A percentile compares a stretch with the other conserved stretches of the same genome.
Conservation (phyloP, 208 protist genomes). For the Leishmania aethiopica region DNA sequence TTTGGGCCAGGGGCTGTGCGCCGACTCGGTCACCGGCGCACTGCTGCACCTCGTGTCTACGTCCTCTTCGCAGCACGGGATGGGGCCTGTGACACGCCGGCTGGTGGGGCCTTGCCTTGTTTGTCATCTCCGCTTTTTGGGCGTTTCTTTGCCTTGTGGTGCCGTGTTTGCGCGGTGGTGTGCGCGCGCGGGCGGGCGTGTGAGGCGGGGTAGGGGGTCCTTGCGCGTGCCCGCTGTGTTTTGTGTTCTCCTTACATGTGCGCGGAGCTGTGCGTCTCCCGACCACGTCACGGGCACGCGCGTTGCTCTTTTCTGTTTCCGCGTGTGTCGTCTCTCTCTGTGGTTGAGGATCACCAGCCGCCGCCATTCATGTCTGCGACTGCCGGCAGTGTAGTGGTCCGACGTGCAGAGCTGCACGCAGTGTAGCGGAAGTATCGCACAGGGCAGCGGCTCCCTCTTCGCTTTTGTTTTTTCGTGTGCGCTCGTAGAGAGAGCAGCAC, state of each 20-base stretch:
- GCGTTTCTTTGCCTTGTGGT: not conserved
- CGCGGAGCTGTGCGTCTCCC: not conserved
- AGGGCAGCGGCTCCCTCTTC: not conserved
- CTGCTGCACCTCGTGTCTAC: no score
- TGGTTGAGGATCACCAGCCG: not conserved
- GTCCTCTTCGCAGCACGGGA: no score
- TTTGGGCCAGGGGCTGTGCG: no score
- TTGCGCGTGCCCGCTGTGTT: not conserved
- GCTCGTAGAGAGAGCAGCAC: not conserved
- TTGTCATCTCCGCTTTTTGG: not conserved
- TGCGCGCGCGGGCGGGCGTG: no score
- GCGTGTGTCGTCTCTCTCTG: not conserved
- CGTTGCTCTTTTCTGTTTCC: not conserved
- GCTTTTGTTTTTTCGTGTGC: not conserved
- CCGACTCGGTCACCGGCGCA: no score
- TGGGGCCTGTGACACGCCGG: no score
- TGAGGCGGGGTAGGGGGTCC: no score
- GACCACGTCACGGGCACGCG: not conserved
- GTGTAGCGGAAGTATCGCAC: not conserved
- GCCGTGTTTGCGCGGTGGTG: no score
- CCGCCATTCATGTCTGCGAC: not conserved
- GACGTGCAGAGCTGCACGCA: not conserved
- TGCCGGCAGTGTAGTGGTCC: not conserved
- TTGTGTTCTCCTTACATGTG: not conserved
- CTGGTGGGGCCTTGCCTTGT: not conserved